Conservation (phyloP, 2,329 filamentous ascomycete genomes). For the Hirsutella minnesotensis region DNA sequence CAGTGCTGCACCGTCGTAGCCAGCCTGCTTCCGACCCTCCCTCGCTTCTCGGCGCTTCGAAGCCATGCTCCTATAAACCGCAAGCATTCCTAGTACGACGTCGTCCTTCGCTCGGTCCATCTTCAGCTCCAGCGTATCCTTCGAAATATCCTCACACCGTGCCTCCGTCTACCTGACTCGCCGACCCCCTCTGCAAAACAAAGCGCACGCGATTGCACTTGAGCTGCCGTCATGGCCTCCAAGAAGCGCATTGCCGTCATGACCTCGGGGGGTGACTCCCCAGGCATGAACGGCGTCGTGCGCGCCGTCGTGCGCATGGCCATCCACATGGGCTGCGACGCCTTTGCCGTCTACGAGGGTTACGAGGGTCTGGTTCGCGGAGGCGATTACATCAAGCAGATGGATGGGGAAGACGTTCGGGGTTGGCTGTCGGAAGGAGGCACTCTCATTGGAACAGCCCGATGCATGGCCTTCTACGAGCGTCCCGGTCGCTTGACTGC, state of each 20-base stretch:
- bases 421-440: constrained; percentile 91
- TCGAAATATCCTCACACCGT: no score
- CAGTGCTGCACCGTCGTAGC: no score
- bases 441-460: constrained; percentile 88
- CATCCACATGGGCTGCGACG: constrained; percentile 71
- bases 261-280: constrained; percentile 89
- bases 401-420: constrained; percentile 87
- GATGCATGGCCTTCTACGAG: constrained; percentile 87
- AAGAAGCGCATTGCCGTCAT: constrained; percentile 74
- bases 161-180: no score
- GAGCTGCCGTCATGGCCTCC: constrained; percentile 31
- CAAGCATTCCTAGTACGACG: no score
- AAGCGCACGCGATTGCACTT: no score
- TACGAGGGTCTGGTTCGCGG: constrained; percentile 92
- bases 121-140: no score
- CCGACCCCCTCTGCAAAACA: no score
- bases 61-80: no score
- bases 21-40: no score
- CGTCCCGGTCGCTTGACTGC: constrained; percentile 71
- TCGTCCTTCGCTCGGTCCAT: no score
- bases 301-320: constrained; percentile 85
- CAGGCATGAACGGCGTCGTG: constrained; percentile 88
- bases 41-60: no score
- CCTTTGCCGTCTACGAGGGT: constrained; percentile 79
- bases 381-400: constrained; percentile 74